Conservation (phyloP, 805 yeast species). For the Myxozyma mucilagina region DNA sequence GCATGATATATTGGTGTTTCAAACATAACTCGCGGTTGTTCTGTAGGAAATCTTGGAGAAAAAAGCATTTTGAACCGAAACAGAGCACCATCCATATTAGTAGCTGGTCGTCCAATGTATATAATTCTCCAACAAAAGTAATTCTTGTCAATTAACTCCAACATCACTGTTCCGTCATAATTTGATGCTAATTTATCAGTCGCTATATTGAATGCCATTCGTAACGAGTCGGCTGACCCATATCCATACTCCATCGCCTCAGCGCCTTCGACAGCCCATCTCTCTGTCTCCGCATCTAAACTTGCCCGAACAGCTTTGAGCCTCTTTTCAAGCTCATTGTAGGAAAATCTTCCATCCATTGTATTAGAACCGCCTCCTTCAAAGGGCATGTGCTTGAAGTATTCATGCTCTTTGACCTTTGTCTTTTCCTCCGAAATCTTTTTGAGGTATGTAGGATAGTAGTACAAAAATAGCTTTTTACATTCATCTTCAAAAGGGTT, state of each 20-base stretch:
- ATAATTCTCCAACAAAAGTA: conserved; percentile 19
- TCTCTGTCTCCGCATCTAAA: conserved; percentile 13
- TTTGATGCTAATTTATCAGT: not conserved
- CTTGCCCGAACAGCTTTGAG: conserved; percentile 1
- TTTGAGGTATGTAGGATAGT: conserved; percentile 9
- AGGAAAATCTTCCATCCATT: conserved; percentile 13
- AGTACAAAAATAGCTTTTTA: conserved; percentile 12
- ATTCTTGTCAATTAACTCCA: conserved; percentile 17
- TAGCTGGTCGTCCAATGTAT: conserved; percentile 19
- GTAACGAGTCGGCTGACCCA: conserved; percentile 9
- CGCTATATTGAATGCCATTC: not conserved
- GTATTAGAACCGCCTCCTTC: conserved; percentile 3
- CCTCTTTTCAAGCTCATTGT: conserved; percentile 10
- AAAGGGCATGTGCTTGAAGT: conserved; percentile 13
- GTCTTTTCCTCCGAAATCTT: not conserved
- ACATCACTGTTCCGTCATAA: conserved; percentile 17
- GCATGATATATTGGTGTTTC: conserved; percentile 23
- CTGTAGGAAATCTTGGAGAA: conserved; percentile 15
- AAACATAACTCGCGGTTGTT: conserved; percentile 17
- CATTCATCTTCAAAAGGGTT: conserved; percentile 17
- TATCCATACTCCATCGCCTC: not conserved
- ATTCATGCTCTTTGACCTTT: not conserved
- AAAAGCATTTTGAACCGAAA: conserved; percentile 7
- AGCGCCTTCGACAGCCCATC: conserved; percentile 16
- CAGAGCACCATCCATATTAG: conserved; percentile 18